A percentile compares a stretch with the other conserved stretches of the same genome.
phyloP scores from a whole-genome alignment of 2,329 filamentous ascomycete genomes.

The Arthrobotrys megalospora region DNA sequence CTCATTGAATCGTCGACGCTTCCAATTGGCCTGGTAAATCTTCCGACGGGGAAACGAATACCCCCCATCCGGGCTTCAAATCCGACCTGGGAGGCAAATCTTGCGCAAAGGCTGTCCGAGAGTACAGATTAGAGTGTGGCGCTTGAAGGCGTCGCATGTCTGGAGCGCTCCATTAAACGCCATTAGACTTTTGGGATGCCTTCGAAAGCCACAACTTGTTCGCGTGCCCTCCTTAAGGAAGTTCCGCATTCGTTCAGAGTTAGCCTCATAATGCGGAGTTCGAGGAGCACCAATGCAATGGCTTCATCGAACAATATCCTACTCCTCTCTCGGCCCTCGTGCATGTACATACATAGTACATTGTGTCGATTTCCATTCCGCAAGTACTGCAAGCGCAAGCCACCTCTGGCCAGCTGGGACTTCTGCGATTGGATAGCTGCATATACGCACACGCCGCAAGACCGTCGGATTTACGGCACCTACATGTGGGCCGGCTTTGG shows the following conservation, averaged over 20 bases:
- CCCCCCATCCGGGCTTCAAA: constrained; percentile 10
- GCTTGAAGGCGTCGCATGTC: constrained; percentile 32
- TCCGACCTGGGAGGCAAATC: constrained; percentile 50
- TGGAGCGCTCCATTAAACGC: constrained; percentile 47
- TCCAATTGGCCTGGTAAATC: constrained; percentile 8
- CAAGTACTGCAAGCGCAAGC: constrained; percentile 13
- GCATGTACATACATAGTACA: neutral
- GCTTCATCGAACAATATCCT: neutral
- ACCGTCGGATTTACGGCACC: constrained; percentile 4
- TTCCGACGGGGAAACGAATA: neutral
- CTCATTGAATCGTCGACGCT: neutral
- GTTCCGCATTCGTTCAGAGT: constrained; percentile 23
- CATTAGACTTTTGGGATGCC: constrained; percentile 28
- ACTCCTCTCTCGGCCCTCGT: neutral
- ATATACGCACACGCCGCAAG: constrained; percentile 12
- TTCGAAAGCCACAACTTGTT: constrained; percentile 29
- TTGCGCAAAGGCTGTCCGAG: constrained; percentile 34
- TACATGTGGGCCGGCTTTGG: neutral
- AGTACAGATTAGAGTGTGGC: constrained; percentile 54
- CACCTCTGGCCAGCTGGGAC: neutral
- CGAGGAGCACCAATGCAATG: neutral
- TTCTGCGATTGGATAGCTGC: neutral
- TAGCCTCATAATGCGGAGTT: neutral
- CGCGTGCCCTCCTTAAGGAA: neutral
- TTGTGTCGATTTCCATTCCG: constrained; percentile 6